phyloP scores from a whole-genome alignment of 1,284 basidiomycete species.

The Pterulicium gracile region DNA sequence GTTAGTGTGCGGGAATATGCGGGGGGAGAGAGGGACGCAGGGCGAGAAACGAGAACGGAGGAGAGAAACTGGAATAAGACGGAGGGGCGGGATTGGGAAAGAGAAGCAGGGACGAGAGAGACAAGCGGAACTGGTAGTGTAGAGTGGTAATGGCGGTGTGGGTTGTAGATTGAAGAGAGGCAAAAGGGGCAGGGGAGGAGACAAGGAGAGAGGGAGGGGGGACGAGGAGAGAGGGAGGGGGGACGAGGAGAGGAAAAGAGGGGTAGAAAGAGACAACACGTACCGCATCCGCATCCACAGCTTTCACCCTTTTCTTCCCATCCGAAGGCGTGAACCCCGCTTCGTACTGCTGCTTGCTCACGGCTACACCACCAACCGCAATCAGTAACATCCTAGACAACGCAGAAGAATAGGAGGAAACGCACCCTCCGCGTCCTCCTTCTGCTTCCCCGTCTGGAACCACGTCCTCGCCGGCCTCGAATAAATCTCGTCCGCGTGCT shows the following conservation, averaged over 20 bases:
- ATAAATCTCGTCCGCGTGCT: conserved; percentile 92
- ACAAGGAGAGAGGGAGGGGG: background rate
- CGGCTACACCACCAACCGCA: conserved; percentile 29
- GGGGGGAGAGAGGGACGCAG: background rate
- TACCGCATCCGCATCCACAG: too few relatives aligned
- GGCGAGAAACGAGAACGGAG: background rate
- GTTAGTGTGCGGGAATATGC: background rate
- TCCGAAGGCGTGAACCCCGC: conserved; percentile 27
- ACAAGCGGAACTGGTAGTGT: too few relatives aligned
- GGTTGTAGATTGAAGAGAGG: too few relatives aligned
- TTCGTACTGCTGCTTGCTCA: conserved; percentile 69
- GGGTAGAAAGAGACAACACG: too few relatives aligned
- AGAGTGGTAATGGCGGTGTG: too few relatives aligned
- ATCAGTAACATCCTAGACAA: conserved; percentile 5
- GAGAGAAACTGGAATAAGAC: too few relatives aligned
- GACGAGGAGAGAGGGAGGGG: background rate
- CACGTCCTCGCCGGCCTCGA: conserved; percentile 91
- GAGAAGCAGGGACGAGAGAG: too few relatives aligned
- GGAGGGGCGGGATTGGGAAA: too few relatives aligned
- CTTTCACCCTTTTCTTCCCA: too few relatives aligned
- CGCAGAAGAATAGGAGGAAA: too few relatives aligned
- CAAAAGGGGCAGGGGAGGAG: too few relatives aligned
- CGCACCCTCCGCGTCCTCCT: conserved; percentile 67
- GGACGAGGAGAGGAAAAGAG: too few relatives aligned
- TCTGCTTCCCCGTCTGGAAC: conserved; percentile 92